Evolutionary conservation across 179 eudicot species (phyloP), one percentile per base, ranked within the genome.

Genomic region (Spergularia azorica): DNA sequence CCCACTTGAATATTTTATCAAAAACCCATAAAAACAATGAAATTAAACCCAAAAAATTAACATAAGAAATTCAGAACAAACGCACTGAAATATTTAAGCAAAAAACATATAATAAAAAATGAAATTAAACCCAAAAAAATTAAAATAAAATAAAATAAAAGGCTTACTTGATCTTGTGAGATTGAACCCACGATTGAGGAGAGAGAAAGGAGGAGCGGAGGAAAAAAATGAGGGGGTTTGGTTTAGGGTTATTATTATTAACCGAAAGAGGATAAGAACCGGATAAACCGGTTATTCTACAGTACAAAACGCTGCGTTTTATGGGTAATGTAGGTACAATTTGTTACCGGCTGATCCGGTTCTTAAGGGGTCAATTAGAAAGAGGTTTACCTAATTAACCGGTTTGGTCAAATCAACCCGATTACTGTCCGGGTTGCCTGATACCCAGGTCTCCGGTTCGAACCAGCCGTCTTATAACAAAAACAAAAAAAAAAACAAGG

Each of bases 221-320:
- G 52, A 60, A 66, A 26, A 26, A 26, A 75, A 74, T 43, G 63
- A 66, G 76, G 56, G 83, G 72, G 81, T 77, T 52, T 38, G 72
- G 79, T 63, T 74, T 74, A 48, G 75, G 79, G 70, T 58, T 66
- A 58, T 26, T 26, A 26, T 26, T 26, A 26, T 36, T 72, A 6
- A 72, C 71, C 66, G 18, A 79, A 72, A 36, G 60, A 82, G 64
- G 82, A 77, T 75, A 81, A 84, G 85, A 79, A 88, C 90, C 89
- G 91, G 95, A 69, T 80, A 73, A 80, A 84, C 93, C 97, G 97
- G 95, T 88, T 83, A 82, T 70, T 76, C 70, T 56, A 20, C 41
- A 81, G 75, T 75, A 81, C 82, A 66, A 79, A 71, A 70, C 79
- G 72, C 60, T 20, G 79, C 77, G 75, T 76, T 82, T 71, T 77